Conservation (phyloP, 1,284 basidiomycete genomes). For the Trametes sp. region DNA sequence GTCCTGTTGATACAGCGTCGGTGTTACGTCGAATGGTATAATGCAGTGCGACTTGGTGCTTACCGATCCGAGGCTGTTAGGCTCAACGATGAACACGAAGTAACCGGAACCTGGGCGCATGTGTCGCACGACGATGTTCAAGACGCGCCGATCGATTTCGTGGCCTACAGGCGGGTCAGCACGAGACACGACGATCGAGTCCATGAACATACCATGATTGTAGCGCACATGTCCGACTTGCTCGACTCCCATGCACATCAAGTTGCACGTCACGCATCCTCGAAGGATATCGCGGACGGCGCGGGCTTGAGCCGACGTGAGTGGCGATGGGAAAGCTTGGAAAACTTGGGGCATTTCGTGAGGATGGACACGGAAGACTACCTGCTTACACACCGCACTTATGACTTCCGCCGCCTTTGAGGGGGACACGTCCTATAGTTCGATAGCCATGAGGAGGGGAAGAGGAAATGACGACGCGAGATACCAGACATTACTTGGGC, state of each 20-base stretch:
- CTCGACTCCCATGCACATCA: background rate
- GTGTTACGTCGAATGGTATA: no score
- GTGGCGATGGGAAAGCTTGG: background rate
- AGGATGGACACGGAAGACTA: background rate
- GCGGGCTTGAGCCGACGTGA: background rate
- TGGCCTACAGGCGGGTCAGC: background rate
- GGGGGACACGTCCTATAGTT: no score
- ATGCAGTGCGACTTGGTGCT: no score
- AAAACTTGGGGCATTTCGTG: background rate
- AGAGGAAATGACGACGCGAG: no score
- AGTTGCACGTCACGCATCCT: background rate
- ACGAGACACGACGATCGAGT: background rate
- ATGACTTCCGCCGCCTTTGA: no score
- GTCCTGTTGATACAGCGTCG: no score
- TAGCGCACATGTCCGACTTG: background rate
- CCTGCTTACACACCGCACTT: background rate
- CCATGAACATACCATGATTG: background rate
- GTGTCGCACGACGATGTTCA: background rate
- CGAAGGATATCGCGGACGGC: background rate
- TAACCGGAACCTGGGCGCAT: no score
- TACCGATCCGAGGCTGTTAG: no score
- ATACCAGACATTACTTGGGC: no score
- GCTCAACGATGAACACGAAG: no score
- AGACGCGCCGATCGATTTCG: background rate
- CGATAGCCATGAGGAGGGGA: no score